phyloP scores from a whole-genome alignment of 176 grass and related monocot genomes.

The Carex kokanica region DNA sequence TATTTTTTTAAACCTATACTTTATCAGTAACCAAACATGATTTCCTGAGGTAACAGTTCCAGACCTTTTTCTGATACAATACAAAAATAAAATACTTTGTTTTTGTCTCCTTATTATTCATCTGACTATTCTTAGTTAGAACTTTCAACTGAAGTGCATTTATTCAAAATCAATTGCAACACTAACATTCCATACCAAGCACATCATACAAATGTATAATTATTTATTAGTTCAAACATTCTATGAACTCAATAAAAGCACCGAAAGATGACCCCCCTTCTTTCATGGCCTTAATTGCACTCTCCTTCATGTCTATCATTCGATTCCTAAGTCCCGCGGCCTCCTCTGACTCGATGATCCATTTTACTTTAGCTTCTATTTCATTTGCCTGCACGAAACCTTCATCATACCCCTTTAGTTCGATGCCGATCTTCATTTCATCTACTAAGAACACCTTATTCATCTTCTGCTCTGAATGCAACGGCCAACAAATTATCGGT shows the following conservation, averaged over 20 bases:
- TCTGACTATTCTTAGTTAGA: not conserved
- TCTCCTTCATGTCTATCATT: constrained; percentile 1
- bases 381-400: constrained; percentile 20
- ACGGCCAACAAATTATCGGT: constrained; percentile 32
- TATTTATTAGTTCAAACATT: constrained; percentile 1
- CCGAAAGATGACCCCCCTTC: constrained; percentile 24
- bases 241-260: constrained; percentile 12
- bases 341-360: constrained; percentile 36
- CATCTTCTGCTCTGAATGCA: constrained; percentile 39
- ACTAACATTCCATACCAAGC: not conserved
- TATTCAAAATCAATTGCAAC: not conserved
- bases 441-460: constrained; percentile 37
- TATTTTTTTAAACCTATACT: no score
- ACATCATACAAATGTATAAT: not conserved
- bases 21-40: no score
- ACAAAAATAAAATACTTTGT: not conserved
- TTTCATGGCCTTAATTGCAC: constrained; percentile 13
- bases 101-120: not conserved
- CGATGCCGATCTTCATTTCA: constrained; percentile 24
- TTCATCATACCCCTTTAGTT: constrained; percentile 28
- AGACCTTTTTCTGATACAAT: not conserved
- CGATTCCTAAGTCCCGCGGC: not conserved
- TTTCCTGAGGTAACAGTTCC: no score
- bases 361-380: constrained; percentile 29
- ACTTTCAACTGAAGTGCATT: not conserved